A percentile compares a stretch with the other conserved stretches of the same genome.
Conservation (phyloP, 345 rosid genomes). For the Cochlearia excelsa region DNA sequence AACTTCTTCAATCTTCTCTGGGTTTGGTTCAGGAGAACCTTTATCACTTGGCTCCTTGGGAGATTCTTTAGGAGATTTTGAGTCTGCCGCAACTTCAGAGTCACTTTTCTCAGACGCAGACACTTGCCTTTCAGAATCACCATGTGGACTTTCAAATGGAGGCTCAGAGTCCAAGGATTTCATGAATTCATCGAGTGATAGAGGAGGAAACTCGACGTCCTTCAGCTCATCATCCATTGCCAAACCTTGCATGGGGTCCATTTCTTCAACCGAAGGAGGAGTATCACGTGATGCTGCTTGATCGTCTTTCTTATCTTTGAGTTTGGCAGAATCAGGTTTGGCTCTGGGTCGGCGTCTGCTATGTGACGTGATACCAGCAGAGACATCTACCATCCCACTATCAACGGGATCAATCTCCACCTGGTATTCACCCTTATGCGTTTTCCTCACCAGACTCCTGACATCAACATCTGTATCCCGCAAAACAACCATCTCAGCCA, state of each 20-base stretch:
- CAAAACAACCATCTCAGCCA: slow-evolving; percentile 94
- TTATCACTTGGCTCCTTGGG: slow-evolving; percentile 33
- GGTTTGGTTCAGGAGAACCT: slow-evolving; percentile 24
- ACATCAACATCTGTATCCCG: slow-evolving; percentile 75
- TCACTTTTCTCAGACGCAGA: slow-evolving; percentile 44
- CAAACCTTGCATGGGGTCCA: slow-evolving; percentile 43
- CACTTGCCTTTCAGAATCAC: slow-evolving; percentile 33
- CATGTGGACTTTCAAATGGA: slow-evolving; percentile 67
- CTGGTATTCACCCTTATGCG: slow-evolving; percentile 96
- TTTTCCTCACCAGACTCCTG: slow-evolving; percentile 84
- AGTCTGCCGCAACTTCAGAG: slow-evolving; percentile 28
- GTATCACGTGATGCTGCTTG: slow-evolving; percentile 40
- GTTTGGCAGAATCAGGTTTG: slow-evolving; percentile 32
- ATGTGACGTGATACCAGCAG: slow-evolving; percentile 48
- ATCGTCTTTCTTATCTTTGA: slow-evolving; percentile 37
- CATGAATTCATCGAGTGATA: slow-evolving; percentile 93
- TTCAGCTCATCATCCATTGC: slow-evolving; percentile 81
- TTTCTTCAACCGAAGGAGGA: slow-evolving; percentile 58
- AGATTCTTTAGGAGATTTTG: slow-evolving; percentile 37
- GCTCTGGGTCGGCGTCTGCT: slow-evolving; percentile 31
- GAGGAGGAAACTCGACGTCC: slow-evolving; percentile 80
- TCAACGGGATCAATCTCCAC: slow-evolving; percentile 77
- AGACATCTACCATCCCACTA: slow-evolving; percentile 55
- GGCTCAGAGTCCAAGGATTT: slow-evolving; percentile 87
- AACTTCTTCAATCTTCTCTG: slow-evolving; percentile 21